These are phyloP conservation scores for Pyrenula massariospora DNA, from an alignment of 495 filamentous ascomycete species.

Conservation along the genomic window DNA sequence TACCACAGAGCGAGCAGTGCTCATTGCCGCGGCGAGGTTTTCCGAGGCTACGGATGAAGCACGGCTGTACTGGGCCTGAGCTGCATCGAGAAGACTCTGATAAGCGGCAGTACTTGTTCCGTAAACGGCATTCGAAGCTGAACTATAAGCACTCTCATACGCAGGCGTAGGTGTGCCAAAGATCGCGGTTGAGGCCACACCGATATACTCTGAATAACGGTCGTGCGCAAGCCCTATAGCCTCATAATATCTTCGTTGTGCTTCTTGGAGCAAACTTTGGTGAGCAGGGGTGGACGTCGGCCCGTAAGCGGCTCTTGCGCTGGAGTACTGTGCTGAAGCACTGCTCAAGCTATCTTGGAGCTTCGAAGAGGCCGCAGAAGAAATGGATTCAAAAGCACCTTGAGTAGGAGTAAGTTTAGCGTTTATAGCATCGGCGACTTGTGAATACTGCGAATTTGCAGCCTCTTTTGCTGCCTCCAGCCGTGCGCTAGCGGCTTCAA, in stretches of 20 bases:
- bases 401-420: slow-evolving; percentile 23
- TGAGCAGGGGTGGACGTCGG: slow-evolving; percentile 41
- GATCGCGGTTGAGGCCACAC: slow-evolving; percentile 51
- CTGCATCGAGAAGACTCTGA: slow-evolving; percentile 28
- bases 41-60: slow-evolving; percentile 34
- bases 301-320: slow-evolving; percentile 44
- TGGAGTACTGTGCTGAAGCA: slow-evolving; percentile 54
- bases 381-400: slow-evolving; percentile 42
- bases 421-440: slow-evolving; percentile 19
- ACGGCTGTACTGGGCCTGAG: slow-evolving; percentile 32
- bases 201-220: slow-evolving; percentile 61
- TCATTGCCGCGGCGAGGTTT: slow-evolving; percentile 33
- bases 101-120: slow-evolving; percentile 18
- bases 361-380: slow-evolving; percentile 52
- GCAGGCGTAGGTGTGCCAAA: slow-evolving; percentile 34
- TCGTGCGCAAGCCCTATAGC: slow-evolving; percentile 66
- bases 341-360: slow-evolving; percentile 50
- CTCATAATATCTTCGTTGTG: slow-evolving; percentile 64
- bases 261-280: slow-evolving; percentile 45
- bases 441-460: slow-evolving; percentile 15
- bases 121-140: slow-evolving; percentile 15
- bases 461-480: slow-evolving; percentile 33
- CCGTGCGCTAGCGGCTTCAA: slow-evolving; percentile 47
- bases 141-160: slow-evolving; percentile 16
- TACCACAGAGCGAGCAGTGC: slow-evolving; percentile 30